phyloP scores from a whole-genome alignment of 345 rosid species.

The Crucihimalaya himalaica region DNA sequence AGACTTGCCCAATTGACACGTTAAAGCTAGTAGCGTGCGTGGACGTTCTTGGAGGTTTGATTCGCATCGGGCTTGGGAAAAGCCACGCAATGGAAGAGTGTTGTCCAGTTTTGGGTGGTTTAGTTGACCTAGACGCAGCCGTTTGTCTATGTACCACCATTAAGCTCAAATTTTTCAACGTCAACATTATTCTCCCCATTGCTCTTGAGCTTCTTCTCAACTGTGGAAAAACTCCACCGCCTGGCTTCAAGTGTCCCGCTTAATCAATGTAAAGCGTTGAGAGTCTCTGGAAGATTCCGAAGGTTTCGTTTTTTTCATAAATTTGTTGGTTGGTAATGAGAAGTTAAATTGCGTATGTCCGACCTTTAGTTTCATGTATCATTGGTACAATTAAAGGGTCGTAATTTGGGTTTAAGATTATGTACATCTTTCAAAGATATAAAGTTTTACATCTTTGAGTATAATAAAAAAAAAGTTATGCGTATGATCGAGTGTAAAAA shows the following conservation, averaged over 20 bases:
- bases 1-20: slow-evolving; percentile 80
- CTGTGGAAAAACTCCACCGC: slow-evolving; percentile 84
- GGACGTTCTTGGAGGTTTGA: slow-evolving; percentile 78
- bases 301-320: slow-evolving; percentile 22
- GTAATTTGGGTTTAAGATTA: slow-evolving; percentile 22
- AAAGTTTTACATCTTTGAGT: neutral
- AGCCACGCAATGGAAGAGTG: slow-evolving; percentile 67
- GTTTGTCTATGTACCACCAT: slow-evolving; percentile 89
- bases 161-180: slow-evolving; percentile 71
- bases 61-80: slow-evolving; percentile 71
- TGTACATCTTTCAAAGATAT: too few species aligned
- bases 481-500: slow-evolving; percentile 25
- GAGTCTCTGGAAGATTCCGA: neutral
- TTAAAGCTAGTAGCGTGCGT: slow-evolving; percentile 84
- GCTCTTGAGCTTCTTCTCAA: slow-evolving; percentile 82
- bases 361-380: slow-evolving; percentile 16
- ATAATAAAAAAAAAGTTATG: slow-evolving; percentile 2
- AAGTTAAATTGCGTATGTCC: neutral
- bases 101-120: slow-evolving; percentile 80
- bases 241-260: slow-evolving; percentile 65
- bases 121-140: slow-evolving; percentile 82
- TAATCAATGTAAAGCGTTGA: slow-evolving; percentile 13
- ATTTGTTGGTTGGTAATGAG: slow-evolving; percentile 7
- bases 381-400: slow-evolving; percentile 30
- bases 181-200: slow-evolving; percentile 64